Base-by-base conservation (phyloP, 495 filamentous ascomycete species). In the Sporormia fimetaria region DNA sequence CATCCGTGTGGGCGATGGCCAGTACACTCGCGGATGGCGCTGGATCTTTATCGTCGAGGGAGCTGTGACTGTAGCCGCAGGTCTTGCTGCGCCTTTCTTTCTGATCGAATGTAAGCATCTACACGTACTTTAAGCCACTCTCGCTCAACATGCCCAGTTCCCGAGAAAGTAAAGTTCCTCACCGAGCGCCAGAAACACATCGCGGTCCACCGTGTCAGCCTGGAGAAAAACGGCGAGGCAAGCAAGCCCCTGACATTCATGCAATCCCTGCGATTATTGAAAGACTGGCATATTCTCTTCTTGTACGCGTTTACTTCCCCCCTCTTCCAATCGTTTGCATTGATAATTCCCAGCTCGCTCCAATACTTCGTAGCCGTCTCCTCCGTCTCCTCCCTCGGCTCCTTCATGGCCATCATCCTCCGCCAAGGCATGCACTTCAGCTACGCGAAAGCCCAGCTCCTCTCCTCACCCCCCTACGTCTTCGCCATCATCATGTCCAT, bases 291-390 rank as follows among this genome's bases (percentile, higher is more conserved):
- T 9, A 26, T 42, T 16, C 29, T 18, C 20, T 21, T 42, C 5
- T 42, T 33, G 28, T 40, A 40, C 16, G 14, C 32, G 6, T 15
- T 15, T 18, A 20, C 20, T 14, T 23, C 33, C 22, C 21, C 16
- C 14, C 20, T 21, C 18, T 4, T 8, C 6, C 33, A 11, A 14
- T 7, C 7, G 14, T 36, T 20, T 14, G 10, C 6, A 9, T 16
- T 3, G 20, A 3, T 15, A 7, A 36, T 20, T 36, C 8, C 37
- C 26, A 40, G 37, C 26, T 42, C 12, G 2, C 33, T 42, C 28
- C 39, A 42, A 18, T 42, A 42, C 30, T 42, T 42, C 17, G 39
- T 42, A 4, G 39, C 39, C 12, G 39, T 31, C 28, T 42, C 39
- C n/a, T 15, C 7, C 4, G 39, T 42, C 20, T 42, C 33, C 28